Evolutionary conservation across 1,284 basidiomycete genomes (phyloP), one percentile per base, ranked within the genome.

Genomic region (Testicularia cyperi): DNA sequence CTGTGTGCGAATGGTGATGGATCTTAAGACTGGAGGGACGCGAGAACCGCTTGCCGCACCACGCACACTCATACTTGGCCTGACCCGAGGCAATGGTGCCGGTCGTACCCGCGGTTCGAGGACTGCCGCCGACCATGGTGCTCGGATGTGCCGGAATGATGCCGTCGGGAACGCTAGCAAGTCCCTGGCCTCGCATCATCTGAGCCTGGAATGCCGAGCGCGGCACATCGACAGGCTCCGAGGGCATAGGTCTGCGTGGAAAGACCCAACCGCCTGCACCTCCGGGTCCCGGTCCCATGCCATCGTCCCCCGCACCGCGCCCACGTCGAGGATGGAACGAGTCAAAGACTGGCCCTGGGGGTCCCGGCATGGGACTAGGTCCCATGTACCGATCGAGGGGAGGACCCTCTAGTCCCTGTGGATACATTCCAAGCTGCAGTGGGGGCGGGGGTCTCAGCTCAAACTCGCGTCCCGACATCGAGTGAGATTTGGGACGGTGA

Each of bases 1-100:
- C 72, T 2, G 72, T 75, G 46, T 74, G 72, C 18, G 68, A 71
- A 39, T 73, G 67, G 19, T 68, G 65, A 35, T 74, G 72, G n/a
- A 72, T 74, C 29, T 68, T 68, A 30, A 74, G 54, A 18, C 68
- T 71, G 12, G 70, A 73, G 4, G 72, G 72, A 2, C 72, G 52
- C 8, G 66, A 65, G 46, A 74, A 74, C 22, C 70, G 67, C 44
- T 74, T 74, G 18, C 57, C 57, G 38, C 72, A 74, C 61, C 60
- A 69, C 1, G 51, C 46, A 44, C 72, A 74, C 26, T 71, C 69
- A 44, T 73, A 74, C 53, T 72, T 74, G 31, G 56, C 55, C 31
- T 56, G 52, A 6, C 62, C 62, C 10, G 57, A 55, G 12, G 52
- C 57, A 31, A 65, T 61, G 18, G 49, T 61, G 21, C 52, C 57